Evolutionary conservation across 495 filamentous ascomycete species (phyloP).

Genomic region (Umbilicaria muhlenbergii): DNA sequence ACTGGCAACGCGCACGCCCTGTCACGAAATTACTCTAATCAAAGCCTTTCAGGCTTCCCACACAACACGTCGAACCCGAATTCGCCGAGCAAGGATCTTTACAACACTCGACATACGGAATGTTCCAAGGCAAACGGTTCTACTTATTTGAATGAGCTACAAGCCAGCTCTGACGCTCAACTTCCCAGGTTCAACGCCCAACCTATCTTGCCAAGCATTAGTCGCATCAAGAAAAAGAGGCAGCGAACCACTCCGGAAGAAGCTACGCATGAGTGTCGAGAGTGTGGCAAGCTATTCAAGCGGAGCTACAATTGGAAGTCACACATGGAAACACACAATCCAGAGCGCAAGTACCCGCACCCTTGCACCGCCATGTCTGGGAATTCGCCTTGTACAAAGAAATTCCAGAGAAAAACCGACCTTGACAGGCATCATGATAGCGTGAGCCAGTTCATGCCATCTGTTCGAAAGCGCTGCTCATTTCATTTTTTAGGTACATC

Average conservation of each 20-base stretch:
- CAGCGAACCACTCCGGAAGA: constrained; percentile 54
- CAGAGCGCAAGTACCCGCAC: constrained; percentile 52
- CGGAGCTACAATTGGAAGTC: constrained; percentile 82
- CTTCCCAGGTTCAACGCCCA: constrained; percentile 6
- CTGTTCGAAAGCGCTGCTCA: constrained; percentile 9
- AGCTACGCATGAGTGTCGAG: constrained; percentile 59
- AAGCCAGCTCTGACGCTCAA: constrained; percentile 5
- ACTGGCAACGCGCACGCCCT: constrained; percentile 11
- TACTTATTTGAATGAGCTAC: constrained; percentile 5
- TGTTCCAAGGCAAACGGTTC: constrained; percentile 7
- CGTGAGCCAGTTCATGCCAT: constrained; percentile 29
- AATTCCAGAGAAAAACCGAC: constrained; percentile 74
- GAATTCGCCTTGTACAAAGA: constrained; percentile 40
- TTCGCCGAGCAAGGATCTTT: constrained; percentile 13
- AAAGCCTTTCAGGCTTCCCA: constrained; percentile 8
- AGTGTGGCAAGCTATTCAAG: constrained; percentile 71
- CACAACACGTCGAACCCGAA: constrained; percentile 7
- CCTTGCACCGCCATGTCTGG: constrained; percentile 43
- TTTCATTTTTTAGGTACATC: constrained; percentile 43
- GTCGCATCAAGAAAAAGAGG: constrained; percentile 23
- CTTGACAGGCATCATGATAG: constrained; percentile 68
- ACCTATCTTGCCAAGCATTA: constrained; percentile 12
- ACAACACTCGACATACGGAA: constrained; percentile 5
- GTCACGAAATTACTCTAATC: constrained; percentile 8
- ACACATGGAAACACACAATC: constrained; percentile 82